Evolutionary conservation across 495 filamentous ascomycete genomes (phyloP).

Genomic region (Neurospora sp.): DNA sequence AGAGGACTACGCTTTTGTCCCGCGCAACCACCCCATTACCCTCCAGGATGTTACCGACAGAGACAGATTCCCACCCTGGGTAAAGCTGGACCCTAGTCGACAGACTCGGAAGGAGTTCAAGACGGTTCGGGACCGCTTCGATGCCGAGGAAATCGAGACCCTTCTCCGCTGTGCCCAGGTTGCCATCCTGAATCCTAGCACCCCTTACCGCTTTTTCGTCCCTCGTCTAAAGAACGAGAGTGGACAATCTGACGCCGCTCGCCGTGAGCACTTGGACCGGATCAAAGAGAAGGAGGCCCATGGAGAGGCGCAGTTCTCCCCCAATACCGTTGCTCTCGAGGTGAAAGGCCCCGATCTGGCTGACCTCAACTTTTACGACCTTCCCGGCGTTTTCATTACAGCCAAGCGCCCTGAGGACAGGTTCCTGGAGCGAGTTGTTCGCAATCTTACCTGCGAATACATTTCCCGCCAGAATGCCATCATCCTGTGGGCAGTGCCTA

Average conservation of each 20-base stretch:
- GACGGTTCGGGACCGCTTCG: conserved; percentile 27
- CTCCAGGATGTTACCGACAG: conserved; percentile 28
- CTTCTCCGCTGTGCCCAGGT: conserved; percentile 60
- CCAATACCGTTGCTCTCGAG: conserved; percentile 65
- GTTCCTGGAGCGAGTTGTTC: conserved; percentile 56
- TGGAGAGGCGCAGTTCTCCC: conserved; percentile 56
- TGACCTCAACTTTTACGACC: conserved; percentile 67
- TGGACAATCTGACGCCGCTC: conserved; percentile 19
- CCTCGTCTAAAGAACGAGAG: conserved; percentile 27
- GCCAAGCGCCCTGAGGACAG: conserved; percentile 48
- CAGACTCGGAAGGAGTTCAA: conserved; percentile 31
- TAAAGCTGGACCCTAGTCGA: conserved; percentile 8
- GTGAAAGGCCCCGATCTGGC: conserved; percentile 61
- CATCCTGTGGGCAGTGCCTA: conserved; percentile 62
- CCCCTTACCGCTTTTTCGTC: conserved; percentile 34
- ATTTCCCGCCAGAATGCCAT: conserved; percentile 54
- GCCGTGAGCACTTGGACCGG: conserved; percentile 11
- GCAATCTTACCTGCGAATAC: conserved; percentile 58
- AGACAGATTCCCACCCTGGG: conserved; percentile 40
- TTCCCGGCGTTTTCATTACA: conserved; percentile 69
- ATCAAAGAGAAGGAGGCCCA: conserved; percentile 23
- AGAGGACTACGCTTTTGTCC: conserved; percentile 42
- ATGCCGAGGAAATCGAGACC: conserved; percentile 43
- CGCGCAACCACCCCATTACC: conserved; percentile 16
- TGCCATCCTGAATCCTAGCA: conserved; percentile 55